These are phyloP conservation scores for Colletotrichum euphorbiae DNA, from an alignment of 2,329 filamentous ascomycete species.

Conservation along the genomic window DNA sequence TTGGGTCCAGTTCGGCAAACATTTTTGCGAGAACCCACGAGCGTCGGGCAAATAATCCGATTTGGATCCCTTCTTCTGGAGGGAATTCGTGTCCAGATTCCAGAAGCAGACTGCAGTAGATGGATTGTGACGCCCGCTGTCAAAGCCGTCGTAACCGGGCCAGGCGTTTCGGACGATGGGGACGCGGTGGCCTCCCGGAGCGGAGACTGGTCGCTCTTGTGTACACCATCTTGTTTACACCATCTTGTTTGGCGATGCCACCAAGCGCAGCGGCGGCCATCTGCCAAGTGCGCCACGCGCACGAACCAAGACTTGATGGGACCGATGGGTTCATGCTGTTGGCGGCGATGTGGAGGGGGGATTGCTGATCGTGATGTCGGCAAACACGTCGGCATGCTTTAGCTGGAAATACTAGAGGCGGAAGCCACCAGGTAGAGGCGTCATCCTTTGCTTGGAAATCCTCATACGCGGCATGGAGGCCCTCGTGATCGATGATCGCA, in stretches of 20 bases:
- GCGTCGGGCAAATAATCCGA: not conserved
- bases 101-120: not conserved
- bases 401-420: conserved; percentile 4
- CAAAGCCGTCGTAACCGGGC: conserved; percentile 5
- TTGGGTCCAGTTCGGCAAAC: not conserved
- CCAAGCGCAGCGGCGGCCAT: not conserved
- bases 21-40: not conserved
- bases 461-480: not conserved
- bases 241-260: not conserved
- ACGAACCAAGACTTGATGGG: not conserved
- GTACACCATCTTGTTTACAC: conserved; percentile 17
- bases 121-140: not conserved
- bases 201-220: conserved; percentile 15
- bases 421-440: not conserved
- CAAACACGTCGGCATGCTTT: not conserved
- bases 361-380: conserved; percentile 17
- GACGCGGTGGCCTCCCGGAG: not conserved
- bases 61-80: not conserved
- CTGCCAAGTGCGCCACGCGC: conserved; percentile 11
- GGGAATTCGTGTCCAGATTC: not conserved
- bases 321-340: not conserved
- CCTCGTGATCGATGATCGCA: no score
- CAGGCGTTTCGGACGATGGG: conserved; percentile 21
- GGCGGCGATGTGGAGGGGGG: conserved; percentile 15
- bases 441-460: not conserved